Conservation (phyloP, 306 rosid species). For the Fragaria iinumae region DNA sequence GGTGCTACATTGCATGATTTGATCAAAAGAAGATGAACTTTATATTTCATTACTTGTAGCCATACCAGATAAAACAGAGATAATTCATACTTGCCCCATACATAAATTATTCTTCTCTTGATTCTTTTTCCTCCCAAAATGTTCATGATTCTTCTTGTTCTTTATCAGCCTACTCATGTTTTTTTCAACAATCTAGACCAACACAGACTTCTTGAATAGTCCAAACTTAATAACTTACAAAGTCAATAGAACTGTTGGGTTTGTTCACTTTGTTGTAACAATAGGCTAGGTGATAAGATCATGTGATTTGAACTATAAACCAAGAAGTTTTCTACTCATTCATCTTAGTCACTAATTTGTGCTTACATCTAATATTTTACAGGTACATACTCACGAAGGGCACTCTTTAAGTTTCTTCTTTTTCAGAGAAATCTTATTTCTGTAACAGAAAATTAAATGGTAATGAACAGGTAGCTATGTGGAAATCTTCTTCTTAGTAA, state of each 20-base stretch:
- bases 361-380: not conserved
- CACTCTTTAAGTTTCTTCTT: not conserved
- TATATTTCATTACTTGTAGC: not conserved
- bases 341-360: not conserved
- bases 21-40: constrained; percentile 8
- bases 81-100: not conserved
- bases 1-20: constrained; percentile 25
- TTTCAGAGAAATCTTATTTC: not conserved
- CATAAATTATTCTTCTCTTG: not conserved
- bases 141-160: not conserved
- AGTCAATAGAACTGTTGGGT: not conserved
- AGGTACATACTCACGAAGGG: not conserved
- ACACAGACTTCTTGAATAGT: not conserved
- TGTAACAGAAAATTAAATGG: not conserved
- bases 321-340: not conserved
- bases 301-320: not conserved
- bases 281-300: not conserved
- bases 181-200: not conserved
- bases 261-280: not conserved
- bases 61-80: not conserved
- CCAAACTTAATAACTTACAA: not conserved
- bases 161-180: not conserved
- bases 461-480: not conserved
- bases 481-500: not conserved
- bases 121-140: not conserved